A percentile compares a stretch with the other conserved stretches of the same genome.
phyloP scores from a whole-genome alignment of 306 rosid species.

The Ochetophila trinervis region DNA sequence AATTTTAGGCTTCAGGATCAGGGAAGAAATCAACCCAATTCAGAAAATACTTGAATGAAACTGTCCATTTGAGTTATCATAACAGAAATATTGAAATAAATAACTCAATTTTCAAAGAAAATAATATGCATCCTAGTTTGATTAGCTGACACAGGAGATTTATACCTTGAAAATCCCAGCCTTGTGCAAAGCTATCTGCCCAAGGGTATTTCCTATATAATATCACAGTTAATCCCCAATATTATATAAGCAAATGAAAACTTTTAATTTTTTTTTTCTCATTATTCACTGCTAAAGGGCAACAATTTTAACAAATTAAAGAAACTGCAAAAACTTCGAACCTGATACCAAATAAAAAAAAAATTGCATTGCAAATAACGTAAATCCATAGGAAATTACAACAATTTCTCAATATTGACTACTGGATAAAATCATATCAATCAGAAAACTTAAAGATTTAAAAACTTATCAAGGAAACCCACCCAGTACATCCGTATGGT shows the following conservation, averaged over 20 bases:
- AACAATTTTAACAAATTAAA: background rate
- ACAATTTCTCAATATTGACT: background rate
- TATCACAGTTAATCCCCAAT: background rate
- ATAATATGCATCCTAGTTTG: conserved; percentile 25
- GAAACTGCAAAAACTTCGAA: conserved; percentile 14
- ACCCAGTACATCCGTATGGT: conserved; percentile 68
- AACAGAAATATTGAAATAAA: conserved; percentile 27
- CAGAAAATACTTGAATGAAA: conserved; percentile 39
- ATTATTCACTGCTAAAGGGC: background rate
- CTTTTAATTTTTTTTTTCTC: conserved; percentile 1
- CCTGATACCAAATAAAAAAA: conserved; percentile 13
- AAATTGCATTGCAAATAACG: no score
- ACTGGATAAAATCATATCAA: background rate
- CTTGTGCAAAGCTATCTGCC: conserved; percentile 66
- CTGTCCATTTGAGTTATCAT: conserved; percentile 31
- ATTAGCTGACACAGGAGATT: conserved; percentile 16
- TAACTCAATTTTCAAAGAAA: conserved; percentile 24
- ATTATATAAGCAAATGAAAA: conserved; percentile 9
- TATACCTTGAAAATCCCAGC: conserved; percentile 79
- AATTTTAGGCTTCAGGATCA: conserved; percentile 63
- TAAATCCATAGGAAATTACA: conserved; percentile 4
- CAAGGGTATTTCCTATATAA: conserved; percentile 59
- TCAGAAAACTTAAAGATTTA: conserved; percentile 21
- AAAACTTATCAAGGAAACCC: conserved; percentile 22
- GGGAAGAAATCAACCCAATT: conserved; percentile 46